Conservation (phyloP, 2,329 filamentous ascomycete genomes). For the Clarireedia paspali region DNA sequence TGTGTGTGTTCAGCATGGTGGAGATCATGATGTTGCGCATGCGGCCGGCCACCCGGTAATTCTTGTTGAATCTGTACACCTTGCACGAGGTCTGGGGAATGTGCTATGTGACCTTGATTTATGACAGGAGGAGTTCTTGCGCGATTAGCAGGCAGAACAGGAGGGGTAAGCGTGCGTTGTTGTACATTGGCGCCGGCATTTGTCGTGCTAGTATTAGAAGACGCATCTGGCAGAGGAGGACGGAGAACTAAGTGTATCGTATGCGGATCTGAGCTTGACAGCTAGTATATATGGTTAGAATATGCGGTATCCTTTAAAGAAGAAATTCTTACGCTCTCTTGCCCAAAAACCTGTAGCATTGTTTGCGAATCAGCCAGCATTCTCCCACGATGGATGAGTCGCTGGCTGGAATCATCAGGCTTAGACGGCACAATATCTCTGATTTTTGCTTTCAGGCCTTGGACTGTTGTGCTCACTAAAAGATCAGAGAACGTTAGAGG, state of each 20-base stretch:
- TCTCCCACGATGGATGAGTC: conserved; percentile 53
- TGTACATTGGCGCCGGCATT: neutral
- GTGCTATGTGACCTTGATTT: conserved; percentile 13
- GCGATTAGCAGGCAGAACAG: neutral
- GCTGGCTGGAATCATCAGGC: conserved; percentile 47
- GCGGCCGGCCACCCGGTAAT: conserved; percentile 15
- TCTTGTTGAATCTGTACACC: conserved; percentile 16
- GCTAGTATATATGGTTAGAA: conserved; percentile 26
- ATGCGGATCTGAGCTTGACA: conserved; percentile 39
- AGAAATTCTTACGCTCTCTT: conserved; percentile 32
- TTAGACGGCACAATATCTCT: conserved; percentile 42
- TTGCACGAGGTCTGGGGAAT: neutral
- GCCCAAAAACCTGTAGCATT: conserved; percentile 49
- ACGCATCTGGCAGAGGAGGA: conserved; percentile 26
- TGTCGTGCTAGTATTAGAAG: conserved; percentile 5
- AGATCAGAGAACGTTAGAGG: conserved; percentile 43
- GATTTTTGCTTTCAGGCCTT: conserved; percentile 51
- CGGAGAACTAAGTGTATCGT: conserved; percentile 47
- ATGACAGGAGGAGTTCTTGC: conserved; percentile 10
- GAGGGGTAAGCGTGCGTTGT: conserved; percentile 5
- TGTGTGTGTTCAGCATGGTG: conserved; percentile 17
- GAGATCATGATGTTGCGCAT: conserved; percentile 18
- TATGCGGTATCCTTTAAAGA: conserved; percentile 1
- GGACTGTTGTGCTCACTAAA: conserved; percentile 44
- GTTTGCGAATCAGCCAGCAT: conserved; percentile 48